Evolutionary conservation across 208 protist species (phyloP).

Genomic region (Leishmania arabica): DNA sequence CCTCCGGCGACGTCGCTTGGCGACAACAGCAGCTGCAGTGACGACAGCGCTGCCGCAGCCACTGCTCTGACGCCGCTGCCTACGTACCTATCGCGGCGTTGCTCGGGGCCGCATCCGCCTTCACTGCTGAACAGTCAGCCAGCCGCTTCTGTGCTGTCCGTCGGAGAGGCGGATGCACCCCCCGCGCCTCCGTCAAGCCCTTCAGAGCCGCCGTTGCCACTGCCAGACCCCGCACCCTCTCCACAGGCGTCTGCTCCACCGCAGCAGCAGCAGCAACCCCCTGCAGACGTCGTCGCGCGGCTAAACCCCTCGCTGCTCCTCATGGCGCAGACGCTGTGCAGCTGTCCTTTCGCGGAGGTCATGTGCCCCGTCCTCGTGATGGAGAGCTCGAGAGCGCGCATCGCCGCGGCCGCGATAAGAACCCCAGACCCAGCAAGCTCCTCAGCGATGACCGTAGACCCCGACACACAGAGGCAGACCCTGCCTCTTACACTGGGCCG

Average conservation of each 20-base stretch:
- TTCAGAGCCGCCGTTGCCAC: not conserved
- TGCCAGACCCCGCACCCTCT: not conserved
- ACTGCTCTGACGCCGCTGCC: not conserved
- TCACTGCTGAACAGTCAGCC: not conserved
- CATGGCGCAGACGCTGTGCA: slow-evolving; percentile 22
- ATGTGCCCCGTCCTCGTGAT: slow-evolving; percentile 32
- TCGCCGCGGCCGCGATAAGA: not conserved
- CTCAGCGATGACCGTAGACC: not conserved
- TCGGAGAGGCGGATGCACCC: not conserved
- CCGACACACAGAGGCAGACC: not conserved
- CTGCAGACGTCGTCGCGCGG: slow-evolving; percentile 17
- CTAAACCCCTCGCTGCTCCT: slow-evolving; percentile 28
- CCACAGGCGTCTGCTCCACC: not conserved
- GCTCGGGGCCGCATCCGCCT: not conserved
- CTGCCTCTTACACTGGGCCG: not conserved
- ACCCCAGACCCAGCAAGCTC: not conserved
- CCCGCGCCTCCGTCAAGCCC: not conserved
- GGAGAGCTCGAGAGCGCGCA: slow-evolving; percentile 2
- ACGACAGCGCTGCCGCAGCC: not conserved
- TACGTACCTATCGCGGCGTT: not conserved
- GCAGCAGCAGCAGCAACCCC: not conserved
- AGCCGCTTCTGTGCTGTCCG: not conserved
- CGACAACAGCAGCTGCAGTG: not conserved
- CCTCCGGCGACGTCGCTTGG: not conserved
- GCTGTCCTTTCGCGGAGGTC: slow-evolving; percentile 19